Conservation (phyloP, 768 basidiomycete genomes). For the Russula vinacea region DNA sequence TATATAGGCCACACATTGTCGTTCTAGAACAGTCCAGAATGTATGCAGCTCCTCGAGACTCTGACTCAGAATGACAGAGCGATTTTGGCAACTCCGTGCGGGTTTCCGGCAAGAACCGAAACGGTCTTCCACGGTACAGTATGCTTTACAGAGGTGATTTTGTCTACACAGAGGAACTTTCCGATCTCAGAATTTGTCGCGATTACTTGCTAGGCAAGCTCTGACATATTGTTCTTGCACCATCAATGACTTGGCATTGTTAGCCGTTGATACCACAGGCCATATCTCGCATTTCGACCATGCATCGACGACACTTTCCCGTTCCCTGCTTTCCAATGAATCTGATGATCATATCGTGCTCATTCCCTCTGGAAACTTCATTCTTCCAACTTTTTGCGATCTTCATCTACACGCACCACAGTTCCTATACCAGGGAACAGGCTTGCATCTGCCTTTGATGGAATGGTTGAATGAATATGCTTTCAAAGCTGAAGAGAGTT, state of each 20-base stretch:
- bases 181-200: slow-evolving; percentile 50
- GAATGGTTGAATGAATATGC: slow-evolving; percentile 82
- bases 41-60: background rate
- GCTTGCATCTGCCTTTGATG: slow-evolving; percentile 80
- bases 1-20: background rate
- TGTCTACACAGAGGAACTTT: slow-evolving; percentile 54
- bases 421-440: slow-evolving; percentile 83
- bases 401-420: slow-evolving; percentile 88
- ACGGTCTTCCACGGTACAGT: background rate
- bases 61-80: background rate
- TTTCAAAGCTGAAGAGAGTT: slow-evolving; percentile 72
- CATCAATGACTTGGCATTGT: background rate
- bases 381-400: slow-evolving; percentile 79
- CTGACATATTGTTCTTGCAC: background rate
- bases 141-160: slow-evolving; percentile 51
- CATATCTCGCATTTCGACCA: slow-evolving; percentile 51
- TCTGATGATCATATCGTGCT: slow-evolving; percentile 29
- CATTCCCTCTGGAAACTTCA: slow-evolving; percentile 55
- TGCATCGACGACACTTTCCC: slow-evolving; percentile 39
- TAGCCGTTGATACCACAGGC: slow-evolving; percentile 37
- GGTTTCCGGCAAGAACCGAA: no score
- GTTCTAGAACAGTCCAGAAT: slow-evolving; percentile 13
- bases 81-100: no score
- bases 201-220: slow-evolving; percentile 54
- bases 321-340: slow-evolving; percentile 34